Base-by-base conservation (phyloP, 2,329 filamentous ascomycete species). In the Aciculosporium take region DNA sequence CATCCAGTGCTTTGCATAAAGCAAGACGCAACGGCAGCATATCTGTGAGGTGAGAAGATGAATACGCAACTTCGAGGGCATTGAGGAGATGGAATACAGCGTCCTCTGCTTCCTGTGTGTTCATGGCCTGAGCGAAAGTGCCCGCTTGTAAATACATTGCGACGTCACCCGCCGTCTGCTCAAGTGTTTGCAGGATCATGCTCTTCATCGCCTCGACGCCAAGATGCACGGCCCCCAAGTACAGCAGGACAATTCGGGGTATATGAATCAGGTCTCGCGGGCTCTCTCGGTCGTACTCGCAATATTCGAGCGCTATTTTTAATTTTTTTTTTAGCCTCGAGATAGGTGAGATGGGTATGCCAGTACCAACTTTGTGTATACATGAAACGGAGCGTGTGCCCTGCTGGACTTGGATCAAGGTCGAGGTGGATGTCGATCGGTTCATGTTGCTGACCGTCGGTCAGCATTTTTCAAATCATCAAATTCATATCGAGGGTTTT, bases 331-430 rank as follows among this genome's bases (percentile, higher is more conserved):
- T 29, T 31, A 40, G 27, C 27, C 4, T 36, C 25, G 12, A n/a
- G 12, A n/a, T 18, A n/a, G 9, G 17, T n/a, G 9, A 21, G n/a
- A n/a, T 23, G 24, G 24, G 25, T 30, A 15, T 7, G 13, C 9
- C n/a, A 13, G 13, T 15, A 27, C 50, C 43, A 44, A 60, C 61
- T 49, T 17, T 54, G 46, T 5, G 56, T 60, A 40, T 64, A 64
- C 39, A 63, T 53, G 43, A 57, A 64, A 23, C 51, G 49, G 20
- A 63, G 50, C 40, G 56, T 56, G 40, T 57, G 53, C 5, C 46
- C 56, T 13, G 55, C 47, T 13, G 56, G 49, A 32, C 51, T 50
- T 6, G 50, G 47, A 18, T 52, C 49, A 32, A 49, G 51, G 1
- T 47, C 36, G 13, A 59, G 33, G 30, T 46, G 30, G 9, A 63